Conservation (phyloP, 2,329 filamentous ascomycete genomes). For the Helminthosporium solani region DNA sequence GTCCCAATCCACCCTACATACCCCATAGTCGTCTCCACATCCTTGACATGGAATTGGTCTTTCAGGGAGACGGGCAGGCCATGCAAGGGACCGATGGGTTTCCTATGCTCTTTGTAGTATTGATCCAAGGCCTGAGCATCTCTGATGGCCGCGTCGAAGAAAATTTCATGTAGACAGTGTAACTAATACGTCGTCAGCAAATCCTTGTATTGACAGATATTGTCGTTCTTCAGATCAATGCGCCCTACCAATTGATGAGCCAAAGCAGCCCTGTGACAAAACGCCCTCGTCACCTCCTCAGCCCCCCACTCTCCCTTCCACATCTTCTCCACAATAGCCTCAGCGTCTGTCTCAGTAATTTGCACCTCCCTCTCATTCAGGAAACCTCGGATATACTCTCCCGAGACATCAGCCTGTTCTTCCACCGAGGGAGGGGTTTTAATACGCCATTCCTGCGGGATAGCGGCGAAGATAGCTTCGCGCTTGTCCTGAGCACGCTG, state of each 20-base stretch:
- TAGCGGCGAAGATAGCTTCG: conserved; percentile 54
- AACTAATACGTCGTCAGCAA: conserved; percentile 15
- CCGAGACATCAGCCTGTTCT: conserved; percentile 51
- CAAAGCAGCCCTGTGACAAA: conserved; percentile 58
- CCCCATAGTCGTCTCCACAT: conserved; percentile 55
- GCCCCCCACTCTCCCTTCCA: conserved; percentile 58
- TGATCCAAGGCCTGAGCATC: conserved; percentile 46
- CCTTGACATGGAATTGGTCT: conserved; percentile 53
- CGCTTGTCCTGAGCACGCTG: conserved; percentile 54
- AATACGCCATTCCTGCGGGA: conserved; percentile 60
- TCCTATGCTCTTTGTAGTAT: conserved; percentile 38
- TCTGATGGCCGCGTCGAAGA: conserved; percentile 49
- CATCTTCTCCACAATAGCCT: conserved; percentile 57
- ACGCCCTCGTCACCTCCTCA: conserved; percentile 56
- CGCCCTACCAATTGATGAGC: conserved; percentile 49
- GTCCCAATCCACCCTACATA: conserved; percentile 66
- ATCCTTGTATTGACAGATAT: background rate
- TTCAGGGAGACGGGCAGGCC: conserved; percentile 52
- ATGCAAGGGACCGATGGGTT: conserved; percentile 47
- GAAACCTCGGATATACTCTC: conserved; percentile 58
- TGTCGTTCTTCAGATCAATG: background rate
- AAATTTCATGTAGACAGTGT: conserved; percentile 50
- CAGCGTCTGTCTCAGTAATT: conserved; percentile 62
- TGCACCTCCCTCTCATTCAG: conserved; percentile 56
- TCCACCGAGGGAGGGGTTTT: conserved; percentile 49